Evolutionary conservation across 495 filamentous ascomycete genomes (phyloP), one percentile per base, ranked within the genome.

Genomic region (Neurospora tetraspora): DNA sequence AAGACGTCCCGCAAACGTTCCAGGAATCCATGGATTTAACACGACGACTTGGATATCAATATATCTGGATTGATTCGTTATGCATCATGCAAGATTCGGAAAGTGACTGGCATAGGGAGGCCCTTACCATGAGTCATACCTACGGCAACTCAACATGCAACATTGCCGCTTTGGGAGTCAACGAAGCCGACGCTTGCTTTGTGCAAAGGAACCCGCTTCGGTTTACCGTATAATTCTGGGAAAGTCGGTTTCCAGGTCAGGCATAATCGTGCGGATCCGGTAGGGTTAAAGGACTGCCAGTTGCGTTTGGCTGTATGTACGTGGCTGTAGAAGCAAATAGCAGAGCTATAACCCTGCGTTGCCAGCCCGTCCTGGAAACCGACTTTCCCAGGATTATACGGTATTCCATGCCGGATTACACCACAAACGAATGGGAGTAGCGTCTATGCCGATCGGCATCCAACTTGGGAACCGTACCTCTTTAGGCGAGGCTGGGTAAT

Each of bases 401-500:
- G n/a, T n/a, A n/a, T 61, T 61, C 53, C 53, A 0, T 61, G 27
- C 27, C 2, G 2, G 1, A 61, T 61, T 14, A 34, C 53, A 1
- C 53, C 3, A 18, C 27, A 34, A 6, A 1, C 18, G 27, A 12
- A 34, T 4, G 0, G 0, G 14, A 3, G 0, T 7, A 16, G 5
- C 14, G 0, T 34, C 3, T 61, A 61, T 14, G 53, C 12, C n/a
- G n/a, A n/a, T n/a, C n/a, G n/a, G n/a, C n/a, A n/a, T n/a, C n/a
- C n/a, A n/a, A n/a, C n/a, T n/a, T n/a, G n/a, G n/a, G n/a, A n/a
- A n/a, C n/a, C n/a, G n/a, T 7, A 3, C 53, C 53, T 16, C 53
- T 61, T 7, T 34, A 34, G 7, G 2, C 53, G 53, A 16, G 53
- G 53, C 53, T 34, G 53, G 53, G 6, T 61, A 1, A 8, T 61